phyloP scores from a whole-genome alignment of 495 filamentous ascomycete species.

The Aspergillus sclerotioniger region DNA sequence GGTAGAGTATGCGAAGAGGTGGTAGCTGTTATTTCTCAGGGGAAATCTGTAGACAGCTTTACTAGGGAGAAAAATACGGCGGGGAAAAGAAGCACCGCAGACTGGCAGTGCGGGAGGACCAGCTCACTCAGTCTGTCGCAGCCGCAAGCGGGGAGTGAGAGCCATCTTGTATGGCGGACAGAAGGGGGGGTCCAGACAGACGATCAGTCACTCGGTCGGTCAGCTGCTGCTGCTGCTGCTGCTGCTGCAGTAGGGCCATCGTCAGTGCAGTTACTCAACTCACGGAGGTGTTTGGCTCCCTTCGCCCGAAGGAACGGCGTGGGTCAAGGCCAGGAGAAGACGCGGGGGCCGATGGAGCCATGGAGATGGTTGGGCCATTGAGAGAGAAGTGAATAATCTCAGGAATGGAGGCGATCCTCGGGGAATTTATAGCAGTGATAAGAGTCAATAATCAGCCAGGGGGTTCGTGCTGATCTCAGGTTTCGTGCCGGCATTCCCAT shows the following conservation, averaged over 20 bases:
- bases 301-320: slow-evolving; percentile 32
- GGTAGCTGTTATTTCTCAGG: not conserved
- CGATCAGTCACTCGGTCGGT: not conserved
- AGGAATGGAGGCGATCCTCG: too few species aligned
- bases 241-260: not conserved
- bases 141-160: slow-evolving; percentile 1
- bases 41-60: too few species aligned
- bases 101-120: not conserved
- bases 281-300: slow-evolving; percentile 19
- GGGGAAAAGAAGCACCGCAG: slow-evolving; percentile 3
- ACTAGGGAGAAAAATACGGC: slow-evolving; percentile 4
- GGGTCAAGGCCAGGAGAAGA: slow-evolving; percentile 14
- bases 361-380: too few species aligned
- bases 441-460: too few species aligned
- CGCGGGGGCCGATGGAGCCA: not conserved
- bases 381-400: too few species aligned
- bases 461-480: too few species aligned
- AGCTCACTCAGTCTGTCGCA: too few species aligned
- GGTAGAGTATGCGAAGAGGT: not conserved
- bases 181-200: not conserved
- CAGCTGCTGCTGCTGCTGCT: too few species aligned
- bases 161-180: not conserved
- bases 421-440: too few species aligned
- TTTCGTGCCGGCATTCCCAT: too few species aligned
- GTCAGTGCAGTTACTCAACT: not conserved